phyloP scores from a whole-genome alignment of 2,329 filamentous ascomycete genomes.

The Achaetomium macrosporum region DNA sequence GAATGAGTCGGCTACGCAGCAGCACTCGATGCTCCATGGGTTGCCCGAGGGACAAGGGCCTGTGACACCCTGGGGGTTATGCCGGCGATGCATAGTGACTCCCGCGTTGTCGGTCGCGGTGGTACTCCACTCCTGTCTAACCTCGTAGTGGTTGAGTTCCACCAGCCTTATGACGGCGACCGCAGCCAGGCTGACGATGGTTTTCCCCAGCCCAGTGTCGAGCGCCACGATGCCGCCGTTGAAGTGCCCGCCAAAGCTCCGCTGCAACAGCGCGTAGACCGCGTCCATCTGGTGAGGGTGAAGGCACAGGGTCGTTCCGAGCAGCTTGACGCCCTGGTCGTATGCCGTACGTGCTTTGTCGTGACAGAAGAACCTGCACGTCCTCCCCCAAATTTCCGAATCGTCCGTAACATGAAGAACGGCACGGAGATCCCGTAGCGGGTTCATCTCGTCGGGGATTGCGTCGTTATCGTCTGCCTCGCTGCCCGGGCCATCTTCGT shows the following conservation, averaged over 20 bases:
- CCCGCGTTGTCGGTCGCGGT: neutral
- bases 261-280: constrained; percentile 9
- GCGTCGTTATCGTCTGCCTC: neutral
- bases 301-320: constrained; percentile 2
- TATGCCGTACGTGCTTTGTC: neutral
- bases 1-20: constrained; percentile 7
- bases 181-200: constrained; percentile 10
- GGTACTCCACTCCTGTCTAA: neutral
- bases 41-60: constrained; percentile 3
- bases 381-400: neutral
- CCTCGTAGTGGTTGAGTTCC: constrained; percentile 10
- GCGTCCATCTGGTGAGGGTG: constrained; percentile 14
- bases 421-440: neutral
- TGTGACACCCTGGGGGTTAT: neutral
- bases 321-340: constrained; percentile 9
- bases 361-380: constrained; percentile 11
- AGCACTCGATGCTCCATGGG: constrained; percentile 11
- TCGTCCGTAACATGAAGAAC: neutral
- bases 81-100: neutral
- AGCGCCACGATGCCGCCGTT: constrained; percentile 7
- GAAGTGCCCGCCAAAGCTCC: constrained; percentile 7
- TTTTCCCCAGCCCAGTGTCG: constrained; percentile 11
- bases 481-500: neutral
- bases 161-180: constrained; percentile 8
- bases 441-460: neutral